These are phyloP conservation scores for Auriculariales sp. DNA, from an alignment of 768 basidiomycete genomes.

Conservation along the genomic window DNA sequence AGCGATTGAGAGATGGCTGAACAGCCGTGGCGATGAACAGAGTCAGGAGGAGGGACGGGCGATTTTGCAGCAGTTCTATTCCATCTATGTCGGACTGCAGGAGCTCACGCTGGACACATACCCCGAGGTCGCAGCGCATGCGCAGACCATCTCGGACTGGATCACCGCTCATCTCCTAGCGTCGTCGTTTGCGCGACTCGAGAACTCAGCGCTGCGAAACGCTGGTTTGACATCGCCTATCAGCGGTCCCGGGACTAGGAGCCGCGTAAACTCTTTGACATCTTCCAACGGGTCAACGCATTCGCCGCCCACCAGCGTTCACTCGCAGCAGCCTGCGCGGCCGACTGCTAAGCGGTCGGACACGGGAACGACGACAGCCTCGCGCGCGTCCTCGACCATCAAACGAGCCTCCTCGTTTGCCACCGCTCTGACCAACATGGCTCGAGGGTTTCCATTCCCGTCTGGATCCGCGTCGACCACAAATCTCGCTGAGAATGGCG, in stretches of 20 bases:
- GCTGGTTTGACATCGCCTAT: constrained; percentile 18
- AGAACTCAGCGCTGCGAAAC: constrained; percentile 46
- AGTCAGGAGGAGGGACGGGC: constrained; percentile 67
- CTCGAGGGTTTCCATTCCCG: constrained; percentile 5
- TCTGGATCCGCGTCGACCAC: neutral
- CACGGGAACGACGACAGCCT: constrained; percentile 44
- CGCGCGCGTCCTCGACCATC: constrained; percentile 52
- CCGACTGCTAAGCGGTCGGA: constrained; percentile 39
- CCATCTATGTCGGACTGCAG: constrained; percentile 75
- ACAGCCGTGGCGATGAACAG: constrained; percentile 46
- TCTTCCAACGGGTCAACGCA: constrained; percentile 28
- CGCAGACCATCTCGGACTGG: constrained; percentile 85
- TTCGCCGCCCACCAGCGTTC: constrained; percentile 31
- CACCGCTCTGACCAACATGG: constrained; percentile 50
- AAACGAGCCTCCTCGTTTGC: constrained; percentile 73
- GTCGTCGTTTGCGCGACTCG: constrained; percentile 69
- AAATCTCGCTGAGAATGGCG: neutral
- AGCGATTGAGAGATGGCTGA: constrained; percentile 69
- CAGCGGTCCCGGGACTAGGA: constrained; percentile 27
- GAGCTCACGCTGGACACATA: constrained; percentile 91
- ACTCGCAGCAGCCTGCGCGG: too few relatives aligned
- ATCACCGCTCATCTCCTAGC: constrained; percentile 80
- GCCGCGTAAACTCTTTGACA: constrained; percentile 34
- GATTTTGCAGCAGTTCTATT: constrained; percentile 83
- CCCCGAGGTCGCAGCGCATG: constrained; percentile 80